Evolutionary conservation across 1,284 basidiomycete species (phyloP), one percentile per base, ranked within the genome.

Genomic region (Trametes sp.): DNA sequence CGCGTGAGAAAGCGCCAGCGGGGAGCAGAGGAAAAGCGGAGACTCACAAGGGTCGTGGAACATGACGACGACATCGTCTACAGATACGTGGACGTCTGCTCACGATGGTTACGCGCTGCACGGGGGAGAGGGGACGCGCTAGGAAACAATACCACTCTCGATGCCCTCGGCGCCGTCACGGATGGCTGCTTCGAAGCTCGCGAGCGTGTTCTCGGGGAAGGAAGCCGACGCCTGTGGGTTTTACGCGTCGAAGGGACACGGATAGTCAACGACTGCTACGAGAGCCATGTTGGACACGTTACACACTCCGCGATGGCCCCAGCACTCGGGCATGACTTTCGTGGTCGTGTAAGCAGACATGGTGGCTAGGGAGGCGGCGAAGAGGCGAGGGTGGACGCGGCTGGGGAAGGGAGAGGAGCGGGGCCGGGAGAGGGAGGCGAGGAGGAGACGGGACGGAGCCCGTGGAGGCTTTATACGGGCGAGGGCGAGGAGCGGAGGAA

Each of bases 11-110:
- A 29, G 61, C 44, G 42, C 16, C 48, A 55, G 35, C 42, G 14
- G n/a, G n/a, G n/a, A n/a, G n/a, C n/a, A n/a, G n/a, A n/a, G n/a
- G n/a, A n/a, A n/a, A 50, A 33, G 16, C 4, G 38, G 50, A 60
- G 23, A 74, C 87, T 73, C 69, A 90, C 91, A 87, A 29, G 94
- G 93, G 78, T 98, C 96, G 77, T 98, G 96, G 79, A 97, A 98
- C 94, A 98, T 96, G 67, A 98, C 80, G 54, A 98, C 92, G 56
- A 95, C 88, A 73, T 90, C 84, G 81, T 98, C 97, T 72, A 85
- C 80, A 59, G 96, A 96, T 74, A 98, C 92, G 79, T 98, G 97
- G 71, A 98, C 95, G 86, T 98, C 96, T 96, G 86, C 69, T 77
- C 76, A 78, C 74, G 72, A 69, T 76, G 59, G 66, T 68, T 41